Base-by-base conservation (phyloP, 257 asterid genomes). In the Echites panduratus region DNA sequence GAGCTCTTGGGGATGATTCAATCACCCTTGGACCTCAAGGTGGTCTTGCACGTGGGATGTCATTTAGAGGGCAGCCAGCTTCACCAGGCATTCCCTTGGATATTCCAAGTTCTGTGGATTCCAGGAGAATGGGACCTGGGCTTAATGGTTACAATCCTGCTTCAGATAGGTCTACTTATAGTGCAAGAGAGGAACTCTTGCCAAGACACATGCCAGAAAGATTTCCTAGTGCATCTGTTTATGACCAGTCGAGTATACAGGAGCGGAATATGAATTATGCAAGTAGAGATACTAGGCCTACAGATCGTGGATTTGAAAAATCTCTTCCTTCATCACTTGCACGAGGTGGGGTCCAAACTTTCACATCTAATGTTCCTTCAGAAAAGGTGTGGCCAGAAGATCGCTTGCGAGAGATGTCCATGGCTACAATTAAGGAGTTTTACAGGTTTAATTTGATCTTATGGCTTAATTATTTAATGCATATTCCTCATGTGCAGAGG, bases 1-100 rank as follows among this genome's bases (percentile, higher is more conserved):
- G 97, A 68, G 85, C 88, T 20, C 82, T 84, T 45, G 94, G 90
- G 66, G 95, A 89, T 73, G 95, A 88, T 73, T 74, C 87, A 54
- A 84, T 91, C 73, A 86, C 97, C 50, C 96, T 94, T 79, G 99
- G 97, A 70, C 99, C 97, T 40, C 99, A 94, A 77, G 98, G 98
- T 56, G 97, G 96, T 64, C 96, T 90, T 75, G 94, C 90, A 17
- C 87, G 87, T 79, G 95, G 96, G 73, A 90, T 90, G 97, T 88
- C 88, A 76, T 87, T 83, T 79, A 85, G 94, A 82, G 96, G 94
- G 75, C 96, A 79, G 59, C 81, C 90, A 70, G 82, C 89, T 32
- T 82, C 84, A 67, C 76, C 85, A 45, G 83, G 64, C 64, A 73
- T 74, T 70, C 80, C 79, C 11, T 75, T 77, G 41, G 90, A 84